Percentiles rank a stretch among this genome's conserved stretches.
phyloP scores from a whole-genome alignment of 1,284 basidiomycete species.

The Papiliotrema terrestris region DNA sequence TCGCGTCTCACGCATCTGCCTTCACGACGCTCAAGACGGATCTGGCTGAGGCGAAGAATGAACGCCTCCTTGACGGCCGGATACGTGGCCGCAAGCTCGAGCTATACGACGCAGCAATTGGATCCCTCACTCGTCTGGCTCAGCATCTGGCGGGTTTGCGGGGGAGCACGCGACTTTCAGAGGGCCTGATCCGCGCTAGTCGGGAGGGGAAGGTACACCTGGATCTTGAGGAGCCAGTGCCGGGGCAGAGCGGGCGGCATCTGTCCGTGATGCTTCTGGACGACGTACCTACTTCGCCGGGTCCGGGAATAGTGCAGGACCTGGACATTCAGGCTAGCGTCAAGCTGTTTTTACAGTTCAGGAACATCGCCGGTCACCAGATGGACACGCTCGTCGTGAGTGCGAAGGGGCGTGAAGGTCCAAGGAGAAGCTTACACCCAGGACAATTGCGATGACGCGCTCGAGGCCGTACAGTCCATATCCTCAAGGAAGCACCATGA shows the following conservation, averaged over 20 bases:
- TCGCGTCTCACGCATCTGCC: conserved; percentile 75
- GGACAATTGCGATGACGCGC: conserved; percentile 38
- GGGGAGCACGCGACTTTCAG: conserved; percentile 75
- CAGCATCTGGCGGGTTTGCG: conserved; percentile 86
- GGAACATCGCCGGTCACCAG: conserved; percentile 77
- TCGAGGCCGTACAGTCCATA: conserved; percentile 40
- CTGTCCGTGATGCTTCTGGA: conserved; percentile 34
- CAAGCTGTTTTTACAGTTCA: conserved; percentile 72
- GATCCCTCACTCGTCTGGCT: conserved; percentile 76
- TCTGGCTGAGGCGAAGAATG: conserved; percentile 76
- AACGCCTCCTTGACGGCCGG: conserved; percentile 59
- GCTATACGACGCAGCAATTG: conserved; percentile 79
- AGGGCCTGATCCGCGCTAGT: conserved; percentile 67
- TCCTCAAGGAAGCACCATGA: conserved; percentile 4
- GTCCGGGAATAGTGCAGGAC: conserved; percentile 26
- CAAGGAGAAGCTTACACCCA: conserved; percentile 7
- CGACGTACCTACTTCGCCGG: conserved; percentile 47
- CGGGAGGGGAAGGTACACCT: conserved; percentile 56
- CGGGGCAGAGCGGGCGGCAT: conserved; percentile 1
- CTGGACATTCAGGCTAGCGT: conserved; percentile 63
- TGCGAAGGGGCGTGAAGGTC: conserved; percentile 6
- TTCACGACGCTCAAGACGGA: conserved; percentile 83
- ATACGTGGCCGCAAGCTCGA: conserved; percentile 52
- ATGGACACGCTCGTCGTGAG: conserved; percentile 71
- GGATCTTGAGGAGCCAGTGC: conserved; percentile 6